These are phyloP conservation scores for Macaranga tanarius DNA, from an alignment of 441 rosid species.

Conservation along the genomic window DNA sequence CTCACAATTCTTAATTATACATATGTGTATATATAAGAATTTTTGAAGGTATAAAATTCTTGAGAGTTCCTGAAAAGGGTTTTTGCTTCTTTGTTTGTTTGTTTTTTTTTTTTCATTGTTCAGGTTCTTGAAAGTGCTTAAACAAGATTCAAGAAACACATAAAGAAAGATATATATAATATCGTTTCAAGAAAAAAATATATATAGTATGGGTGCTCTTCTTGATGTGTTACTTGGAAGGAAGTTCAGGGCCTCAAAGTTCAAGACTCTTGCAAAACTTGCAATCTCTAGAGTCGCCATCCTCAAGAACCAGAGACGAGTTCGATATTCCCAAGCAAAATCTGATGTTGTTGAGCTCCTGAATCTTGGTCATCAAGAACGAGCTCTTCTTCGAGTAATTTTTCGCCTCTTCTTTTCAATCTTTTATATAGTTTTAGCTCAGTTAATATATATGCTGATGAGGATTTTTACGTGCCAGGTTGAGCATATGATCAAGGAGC, in stretches of 20 bases:
- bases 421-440: background rate
- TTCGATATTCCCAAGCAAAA: slow-evolving; percentile 37
- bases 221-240: slow-evolving; percentile 46
- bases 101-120: background rate
- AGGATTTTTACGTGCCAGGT: slow-evolving; percentile 30
- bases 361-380: slow-evolving; percentile 51
- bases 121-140: background rate
- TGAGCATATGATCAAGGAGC: slow-evolving; percentile 51
- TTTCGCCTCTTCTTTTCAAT: background rate
- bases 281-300: slow-evolving; percentile 48
- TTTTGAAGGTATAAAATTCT: background rate
- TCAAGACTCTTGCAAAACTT: slow-evolving; percentile 38
- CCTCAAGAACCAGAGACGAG: slow-evolving; percentile 47
- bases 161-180: background rate
- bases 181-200: too few species aligned
- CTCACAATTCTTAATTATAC: too few species aligned
- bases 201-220: slow-evolving; percentile 39
- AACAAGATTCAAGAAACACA: background rate
- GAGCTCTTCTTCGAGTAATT: slow-evolving; percentile 52
- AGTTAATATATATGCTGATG: background rate
- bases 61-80: background rate
- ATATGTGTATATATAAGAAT: background rate
- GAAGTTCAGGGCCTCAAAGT: slow-evolving; percentile 43
- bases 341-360: slow-evolving; percentile 54
- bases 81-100: background rate